Conservation (phyloP, 2,329 filamentous ascomycete genomes). For the Epichloe scottii region DNA sequence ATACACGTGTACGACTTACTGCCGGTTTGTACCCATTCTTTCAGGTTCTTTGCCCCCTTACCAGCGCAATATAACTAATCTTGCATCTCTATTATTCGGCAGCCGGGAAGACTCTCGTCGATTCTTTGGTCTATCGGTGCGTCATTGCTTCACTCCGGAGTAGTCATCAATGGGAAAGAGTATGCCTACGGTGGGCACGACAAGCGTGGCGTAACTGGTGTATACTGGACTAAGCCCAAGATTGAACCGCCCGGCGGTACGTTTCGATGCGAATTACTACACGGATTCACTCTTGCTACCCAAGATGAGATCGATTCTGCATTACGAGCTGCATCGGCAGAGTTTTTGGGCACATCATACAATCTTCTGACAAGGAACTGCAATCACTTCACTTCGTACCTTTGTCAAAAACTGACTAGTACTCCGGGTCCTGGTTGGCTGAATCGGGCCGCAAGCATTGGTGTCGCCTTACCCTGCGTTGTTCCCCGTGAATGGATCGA, state of each 20-base stretch:
- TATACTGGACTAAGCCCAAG: slow-evolving; percentile 69
- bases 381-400: slow-evolving; percentile 74
- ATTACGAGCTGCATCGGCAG: slow-evolving; percentile 53
- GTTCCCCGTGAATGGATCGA: slow-evolving; percentile 74
- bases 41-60: not conserved
- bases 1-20: slow-evolving; percentile 72
- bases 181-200: slow-evolving; percentile 81
- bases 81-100: slow-evolving; percentile 2
- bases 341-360: slow-evolving; percentile 65
- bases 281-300: slow-evolving; percentile 63
- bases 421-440: slow-evolving; percentile 61
- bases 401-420: slow-evolving; percentile 62
- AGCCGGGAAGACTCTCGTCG: slow-evolving; percentile 65
- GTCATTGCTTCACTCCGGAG: slow-evolving; percentile 69
- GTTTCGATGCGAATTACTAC: slow-evolving; percentile 61
- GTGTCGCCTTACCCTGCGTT: slow-evolving; percentile 67
- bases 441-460: slow-evolving; percentile 74
- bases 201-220: slow-evolving; percentile 55
- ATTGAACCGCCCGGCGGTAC: slow-evolving; percentile 65
- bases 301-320: slow-evolving; percentile 58
- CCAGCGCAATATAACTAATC: not conserved
- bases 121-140: slow-evolving; percentile 67
- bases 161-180: slow-evolving; percentile 68
- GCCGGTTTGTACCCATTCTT: slow-evolving; percentile 36
- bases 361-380: slow-evolving; percentile 77